Conservation (phyloP, 179 eudicot species). For the Carnegiea gigantea region DNA sequence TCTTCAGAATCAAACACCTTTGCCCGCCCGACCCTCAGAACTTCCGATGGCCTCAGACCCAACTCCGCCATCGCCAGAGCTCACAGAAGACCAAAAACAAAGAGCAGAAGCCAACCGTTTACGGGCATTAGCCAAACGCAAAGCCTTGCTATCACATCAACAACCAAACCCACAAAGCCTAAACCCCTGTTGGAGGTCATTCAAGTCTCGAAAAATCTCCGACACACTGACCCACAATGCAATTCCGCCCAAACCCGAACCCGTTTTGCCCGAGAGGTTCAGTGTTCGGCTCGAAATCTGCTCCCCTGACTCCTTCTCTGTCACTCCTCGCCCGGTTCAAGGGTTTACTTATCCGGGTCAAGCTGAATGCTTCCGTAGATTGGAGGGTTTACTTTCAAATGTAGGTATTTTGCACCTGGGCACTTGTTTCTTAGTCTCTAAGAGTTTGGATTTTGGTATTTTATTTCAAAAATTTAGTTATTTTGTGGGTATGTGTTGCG, state of each 20-base stretch:
- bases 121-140: slow-evolving; percentile 82
- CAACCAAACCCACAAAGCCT: slow-evolving; percentile 19
- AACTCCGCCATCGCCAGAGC: slow-evolving; percentile 42
- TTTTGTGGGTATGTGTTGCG: neutral
- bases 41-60: slow-evolving; percentile 33
- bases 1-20: too few relatives aligned
- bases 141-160: slow-evolving; percentile 35
- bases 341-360: slow-evolving; percentile 66
- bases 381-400: slow-evolving; percentile 50
- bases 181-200: slow-evolving; percentile 42
- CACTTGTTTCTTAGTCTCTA: neutral
- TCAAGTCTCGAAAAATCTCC: slow-evolving; percentile 62
- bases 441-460: neutral
- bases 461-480: neutral
- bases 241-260: slow-evolving; percentile 16
- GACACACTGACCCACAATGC: slow-evolving; percentile 15
- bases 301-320: slow-evolving; percentile 73
- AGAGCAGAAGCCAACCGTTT: slow-evolving; percentile 66
- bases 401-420: slow-evolving; percentile 36
- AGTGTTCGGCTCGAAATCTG: slow-evolving; percentile 72
- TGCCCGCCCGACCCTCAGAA: too few relatives aligned
- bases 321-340: slow-evolving; percentile 42
- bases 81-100: slow-evolving; percentile 66
- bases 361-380: slow-evolving; percentile 45
- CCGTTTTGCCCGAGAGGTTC: slow-evolving; percentile 32